Percentiles rank a stretch among this genome's conserved stretches.
phyloP scores from a whole-genome alignment of 1,139 yeast species.

The Pichia sp. region DNA sequence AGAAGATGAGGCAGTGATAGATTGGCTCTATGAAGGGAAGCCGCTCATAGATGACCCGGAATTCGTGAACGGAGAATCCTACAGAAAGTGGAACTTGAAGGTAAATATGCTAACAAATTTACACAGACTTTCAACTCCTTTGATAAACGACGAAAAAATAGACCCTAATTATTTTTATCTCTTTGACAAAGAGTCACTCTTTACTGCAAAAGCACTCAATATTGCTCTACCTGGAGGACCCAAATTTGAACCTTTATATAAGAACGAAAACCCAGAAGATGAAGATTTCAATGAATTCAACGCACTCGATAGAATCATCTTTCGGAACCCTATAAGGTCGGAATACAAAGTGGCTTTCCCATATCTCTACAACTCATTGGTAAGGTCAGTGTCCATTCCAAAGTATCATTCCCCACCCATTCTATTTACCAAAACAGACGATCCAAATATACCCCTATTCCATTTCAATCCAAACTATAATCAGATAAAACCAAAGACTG shows the following conservation, averaged over 20 bases:
- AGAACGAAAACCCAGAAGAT: constrained; percentile 57
- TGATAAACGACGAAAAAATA: constrained; percentile 47
- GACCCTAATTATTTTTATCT: constrained; percentile 61
- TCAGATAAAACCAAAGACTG: constrained; percentile 44
- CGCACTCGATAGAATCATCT: constrained; percentile 79
- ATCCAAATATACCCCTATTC: constrained; percentile 54
- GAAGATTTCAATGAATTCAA: constrained; percentile 90
- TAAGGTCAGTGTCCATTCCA: constrained; percentile 55
- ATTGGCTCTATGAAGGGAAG: constrained; percentile 73
- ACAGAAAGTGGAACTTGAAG: constrained; percentile 65
- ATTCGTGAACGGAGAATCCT: constrained; percentile 71
- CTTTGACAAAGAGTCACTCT: constrained; percentile 72
- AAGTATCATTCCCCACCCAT: constrained; percentile 61
- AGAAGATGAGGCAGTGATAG: constrained; percentile 55
- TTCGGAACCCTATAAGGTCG: constrained; percentile 68
- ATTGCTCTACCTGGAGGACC: constrained; percentile 94
- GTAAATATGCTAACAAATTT: constrained; percentile 61
- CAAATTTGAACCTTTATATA: constrained; percentile 83
- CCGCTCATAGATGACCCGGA: constrained; percentile 60
- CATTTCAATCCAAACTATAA: constrained; percentile 50
- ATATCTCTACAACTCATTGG: constrained; percentile 73
- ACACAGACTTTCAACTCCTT: constrained; percentile 62
- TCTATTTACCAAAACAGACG: constrained; percentile 44
- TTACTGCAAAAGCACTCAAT: constrained; percentile 87
- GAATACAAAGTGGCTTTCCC: constrained; percentile 89